Evolutionary conservation across 2,329 filamentous ascomycete genomes (phyloP), one percentile per base, ranked within the genome.

Genomic region (Chaetomium strumarium): DNA sequence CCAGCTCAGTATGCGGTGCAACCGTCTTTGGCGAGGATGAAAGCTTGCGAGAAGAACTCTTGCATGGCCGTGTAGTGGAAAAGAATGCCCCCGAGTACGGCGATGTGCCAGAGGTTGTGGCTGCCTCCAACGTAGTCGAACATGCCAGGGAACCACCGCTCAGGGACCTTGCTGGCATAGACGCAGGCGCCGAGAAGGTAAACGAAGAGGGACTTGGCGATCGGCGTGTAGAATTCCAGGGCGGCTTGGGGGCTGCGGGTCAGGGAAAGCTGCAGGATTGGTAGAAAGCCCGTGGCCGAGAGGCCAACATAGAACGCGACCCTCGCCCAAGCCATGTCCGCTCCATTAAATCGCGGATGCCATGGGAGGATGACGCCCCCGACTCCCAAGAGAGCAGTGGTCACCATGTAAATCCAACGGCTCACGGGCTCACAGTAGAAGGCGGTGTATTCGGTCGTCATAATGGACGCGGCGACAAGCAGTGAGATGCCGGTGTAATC

Each of bases 31-130:
- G 86, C 86, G 55, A 86, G 79, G 59, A 76, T 71, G 69, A 92
- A 92, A 11, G 88, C 88, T 38, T 78, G 79, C 5, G 86, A 78
- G 65, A 99, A 99, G 70, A 99, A 93, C 51, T 90, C 81, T 69
- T 96, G 88, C 92, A 99, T 96, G 16, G 93, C 93, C 19, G 80
- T 79, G 71, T 97, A 99, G 70, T 99, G 93, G 68, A 96, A 97
- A n/a, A 97, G 70, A 53, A 99, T 99, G 11, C 93, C 93, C 14
- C 91, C 90, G 29, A 99, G 75, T 11, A 99, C 93, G 8, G 93
- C 93, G 33, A 95, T 72, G 70, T 99, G 93, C 93, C 93, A 99
- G 53, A 99, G 83, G 69, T 99, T 99, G 72, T 99, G 93, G 68
- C 89, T 95, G 42, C 90, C 91, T 37, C 93, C 93, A 38, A 95